A percentile compares a stretch with the other conserved stretches of the same genome.
Conservation (phyloP, 2,329 filamentous ascomycete species). For the Verticillium nonalfalfae region DNA sequence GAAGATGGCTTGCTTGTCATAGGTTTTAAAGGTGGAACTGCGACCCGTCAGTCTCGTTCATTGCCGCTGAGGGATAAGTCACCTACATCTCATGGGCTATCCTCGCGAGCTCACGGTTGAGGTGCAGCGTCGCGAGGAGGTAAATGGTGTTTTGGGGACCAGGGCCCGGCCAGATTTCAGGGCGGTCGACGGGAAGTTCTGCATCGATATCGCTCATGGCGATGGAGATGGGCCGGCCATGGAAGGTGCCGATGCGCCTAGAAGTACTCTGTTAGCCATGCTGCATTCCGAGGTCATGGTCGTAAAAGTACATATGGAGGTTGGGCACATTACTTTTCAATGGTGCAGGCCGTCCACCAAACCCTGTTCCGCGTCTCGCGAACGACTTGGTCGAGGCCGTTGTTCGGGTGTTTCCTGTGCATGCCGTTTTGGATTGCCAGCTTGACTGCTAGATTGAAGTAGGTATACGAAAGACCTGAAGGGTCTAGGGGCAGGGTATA, state of each 20-base stretch:
- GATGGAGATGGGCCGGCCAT: slow-evolving; percentile 49
- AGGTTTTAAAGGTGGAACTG: slow-evolving; percentile 26
- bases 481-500: slow-evolving; percentile 50
- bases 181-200: slow-evolving; percentile 40
- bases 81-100: slow-evolving; percentile 32
- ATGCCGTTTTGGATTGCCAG: slow-evolving; percentile 55
- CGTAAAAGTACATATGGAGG: background rate
- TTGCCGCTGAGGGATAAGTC: background rate
- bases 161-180: slow-evolving; percentile 31
- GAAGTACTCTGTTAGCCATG: background rate
- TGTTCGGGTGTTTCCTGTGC: slow-evolving; percentile 44
- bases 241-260: slow-evolving; percentile 48
- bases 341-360: slow-evolving; percentile 51
- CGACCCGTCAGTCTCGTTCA: slow-evolving; percentile 2
- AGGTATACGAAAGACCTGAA: slow-evolving; percentile 49
- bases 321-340: slow-evolving; percentile 38
- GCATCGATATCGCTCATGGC: slow-evolving; percentile 46
- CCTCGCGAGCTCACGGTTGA: slow-evolving; percentile 26
- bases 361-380: slow-evolving; percentile 48
- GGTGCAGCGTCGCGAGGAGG: slow-evolving; percentile 34
- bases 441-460: slow-evolving; percentile 48
- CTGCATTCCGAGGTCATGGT: background rate
- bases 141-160: slow-evolving; percentile 36
- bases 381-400: slow-evolving; percentile 37
- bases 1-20: slow-evolving; percentile 21